phyloP scores from a whole-genome alignment of 2,329 filamentous ascomycete species.

The Fusarium sp. region DNA sequence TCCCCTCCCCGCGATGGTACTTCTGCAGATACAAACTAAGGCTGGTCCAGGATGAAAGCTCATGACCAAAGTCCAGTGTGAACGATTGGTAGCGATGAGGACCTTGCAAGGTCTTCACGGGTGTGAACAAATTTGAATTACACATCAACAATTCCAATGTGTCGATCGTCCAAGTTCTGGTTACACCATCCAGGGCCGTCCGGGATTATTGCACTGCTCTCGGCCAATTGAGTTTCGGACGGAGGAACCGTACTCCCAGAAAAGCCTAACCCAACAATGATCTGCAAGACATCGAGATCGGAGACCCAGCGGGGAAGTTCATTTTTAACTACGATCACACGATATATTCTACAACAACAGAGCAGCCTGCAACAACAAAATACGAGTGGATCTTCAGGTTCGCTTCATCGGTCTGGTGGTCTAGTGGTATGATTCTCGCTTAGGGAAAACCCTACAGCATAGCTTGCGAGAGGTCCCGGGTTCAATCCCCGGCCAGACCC shows the following conservation, averaged over 20 bases:
- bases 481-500: conserved; percentile 58
- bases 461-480: conserved; percentile 57
- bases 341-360: not conserved
- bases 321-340: accelerated
- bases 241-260: not conserved
- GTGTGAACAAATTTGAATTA: not conserved
- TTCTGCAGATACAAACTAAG: not conserved
- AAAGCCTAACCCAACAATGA: not conserved
- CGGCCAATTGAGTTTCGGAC: not conserved
- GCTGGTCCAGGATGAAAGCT: not conserved
- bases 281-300: conserved; percentile 18
- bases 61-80: not conserved
- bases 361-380: conserved; percentile 1
- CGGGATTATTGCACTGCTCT: not conserved
- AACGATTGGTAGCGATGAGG: not conserved
- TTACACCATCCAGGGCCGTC: not conserved
- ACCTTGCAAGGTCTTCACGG: not conserved
- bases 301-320: not conserved
- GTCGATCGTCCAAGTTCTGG: not conserved
- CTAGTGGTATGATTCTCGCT: conserved; percentile 78
- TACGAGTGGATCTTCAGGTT: conserved; percentile 9
- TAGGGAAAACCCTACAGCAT: conserved; percentile 61
- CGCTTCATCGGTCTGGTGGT: conserved; percentile 57
- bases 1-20: not conserved
- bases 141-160: not conserved